Percentiles rank a stretch among this genome's conserved stretches.
Conservation (phyloP, 129 eudicot genomes). For the Saposhnikovia divaricata region DNA sequence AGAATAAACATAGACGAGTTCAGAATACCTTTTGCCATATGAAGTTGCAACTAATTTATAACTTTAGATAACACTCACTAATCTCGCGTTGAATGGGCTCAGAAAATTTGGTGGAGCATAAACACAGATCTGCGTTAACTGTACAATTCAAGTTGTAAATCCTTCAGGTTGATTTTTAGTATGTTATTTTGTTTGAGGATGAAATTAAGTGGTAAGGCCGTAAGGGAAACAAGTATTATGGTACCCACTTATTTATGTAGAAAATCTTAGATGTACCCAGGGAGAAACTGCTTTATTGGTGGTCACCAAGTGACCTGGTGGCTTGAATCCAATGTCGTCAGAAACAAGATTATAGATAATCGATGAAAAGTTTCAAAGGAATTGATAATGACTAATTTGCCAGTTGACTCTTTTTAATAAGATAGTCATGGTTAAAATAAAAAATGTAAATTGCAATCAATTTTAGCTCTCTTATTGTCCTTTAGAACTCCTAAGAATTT, state of each 20-base stretch:
- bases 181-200: neutral
- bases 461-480: neutral
- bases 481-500: neutral
- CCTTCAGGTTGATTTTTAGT: neutral
- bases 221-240: neutral
- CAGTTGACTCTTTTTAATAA: neutral
- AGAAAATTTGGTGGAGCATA: neutral
- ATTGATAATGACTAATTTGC: neutral
- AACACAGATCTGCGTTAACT: neutral
- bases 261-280: neutral
- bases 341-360: neutral
- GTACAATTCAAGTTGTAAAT: neutral
- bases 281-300: too few species aligned
- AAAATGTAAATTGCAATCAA: neutral
- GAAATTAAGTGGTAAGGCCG: neutral
- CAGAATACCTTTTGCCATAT: neutral
- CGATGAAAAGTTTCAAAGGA: neutral
- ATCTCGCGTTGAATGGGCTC: neutral
- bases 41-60: neutral
- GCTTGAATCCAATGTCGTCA: neutral
- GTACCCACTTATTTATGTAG: neutral
- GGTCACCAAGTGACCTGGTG: neutral
- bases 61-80: neutral
- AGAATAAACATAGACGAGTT: neutral
- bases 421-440: neutral